Conservation (phyloP, 306 rosid genomes). For the Sicyos edulis region DNA sequence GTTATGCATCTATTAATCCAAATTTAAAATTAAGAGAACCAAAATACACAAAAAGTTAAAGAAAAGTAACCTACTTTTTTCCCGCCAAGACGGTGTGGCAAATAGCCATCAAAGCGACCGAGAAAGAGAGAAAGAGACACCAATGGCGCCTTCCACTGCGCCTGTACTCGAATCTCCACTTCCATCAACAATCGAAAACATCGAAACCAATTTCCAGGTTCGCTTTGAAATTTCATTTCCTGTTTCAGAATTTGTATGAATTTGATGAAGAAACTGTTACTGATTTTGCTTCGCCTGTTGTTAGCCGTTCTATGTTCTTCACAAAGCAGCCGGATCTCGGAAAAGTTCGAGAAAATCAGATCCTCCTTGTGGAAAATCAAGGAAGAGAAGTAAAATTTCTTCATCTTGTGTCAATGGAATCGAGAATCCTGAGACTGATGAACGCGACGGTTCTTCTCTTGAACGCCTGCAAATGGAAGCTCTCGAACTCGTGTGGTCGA, state of each 20-base stretch:
- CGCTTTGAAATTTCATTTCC: not conserved
- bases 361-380: slow-evolving; percentile 28
- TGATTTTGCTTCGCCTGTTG: not conserved
- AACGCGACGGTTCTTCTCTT: slow-evolving; percentile 25
- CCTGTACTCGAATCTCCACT: slow-evolving; percentile 9
- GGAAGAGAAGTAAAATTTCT: slow-evolving; percentile 45
- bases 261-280: not conserved
- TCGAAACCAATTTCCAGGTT: slow-evolving; percentile 22
- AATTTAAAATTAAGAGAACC: not conserved
- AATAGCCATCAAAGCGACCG: not conserved
- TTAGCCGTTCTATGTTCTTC: slow-evolving; percentile 74
- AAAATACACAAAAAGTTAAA: not conserved
- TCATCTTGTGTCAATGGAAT: slow-evolving; percentile 28
- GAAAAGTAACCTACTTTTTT: not conserved
- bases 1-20: not conserved
- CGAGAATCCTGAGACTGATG: slow-evolving; percentile 37
- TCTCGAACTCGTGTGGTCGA: slow-evolving; percentile 55
- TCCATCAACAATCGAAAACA: slow-evolving; percentile 17
- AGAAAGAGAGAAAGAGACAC: not conserved
- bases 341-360: slow-evolving; percentile 35
- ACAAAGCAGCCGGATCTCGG: slow-evolving; percentile 48
- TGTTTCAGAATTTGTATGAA: not conserved
- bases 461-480: slow-evolving; percentile 41
- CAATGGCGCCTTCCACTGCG: slow-evolving; percentile 21
- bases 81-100: slow-evolving; percentile 15